These are phyloP conservation scores for Aaosphaeria arxii DNA, from an alignment of 2,329 filamentous ascomycete genomes.

Conservation along the genomic window DNA sequence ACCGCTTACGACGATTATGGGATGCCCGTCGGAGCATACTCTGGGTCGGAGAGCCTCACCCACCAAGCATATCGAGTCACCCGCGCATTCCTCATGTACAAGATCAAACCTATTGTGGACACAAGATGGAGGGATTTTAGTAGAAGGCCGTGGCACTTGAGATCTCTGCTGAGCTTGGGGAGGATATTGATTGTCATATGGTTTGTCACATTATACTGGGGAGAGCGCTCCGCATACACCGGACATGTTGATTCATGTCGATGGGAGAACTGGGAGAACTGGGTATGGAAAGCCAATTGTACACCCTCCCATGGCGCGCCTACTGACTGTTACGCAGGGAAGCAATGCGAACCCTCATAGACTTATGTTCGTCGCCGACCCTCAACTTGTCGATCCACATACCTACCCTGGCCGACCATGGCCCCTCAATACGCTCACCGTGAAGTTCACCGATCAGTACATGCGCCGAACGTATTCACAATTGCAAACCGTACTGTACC, in stretches of 20 bases:
- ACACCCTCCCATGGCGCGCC: neutral
- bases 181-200: slow-evolving; percentile 66
- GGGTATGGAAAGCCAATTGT: slow-evolving; percentile 57
- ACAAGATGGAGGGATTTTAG: slow-evolving; percentile 9
- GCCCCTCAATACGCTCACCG: slow-evolving; percentile 65
- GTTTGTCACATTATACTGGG: slow-evolving; percentile 76
- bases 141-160: slow-evolving; percentile 19
- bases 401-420: slow-evolving; percentile 85
- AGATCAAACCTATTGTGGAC: slow-evolving; percentile 20
- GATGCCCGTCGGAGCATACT: slow-evolving; percentile 35
- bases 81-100: slow-evolving; percentile 29
- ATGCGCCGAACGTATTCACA: slow-evolving; percentile 77
- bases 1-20: slow-evolving; percentile 40
- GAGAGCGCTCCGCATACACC: slow-evolving; percentile 76
- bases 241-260: slow-evolving; percentile 68
- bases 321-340: slow-evolving; percentile 54
- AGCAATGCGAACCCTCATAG: slow-evolving; percentile 75
- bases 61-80: slow-evolving; percentile 26
- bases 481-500: slow-evolving; percentile 72
- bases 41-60: slow-evolving; percentile 32
- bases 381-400: slow-evolving; percentile 88
- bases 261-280: slow-evolving; percentile 89
- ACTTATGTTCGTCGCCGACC: slow-evolving; percentile 81
- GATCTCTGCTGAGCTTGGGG: slow-evolving; percentile 22
- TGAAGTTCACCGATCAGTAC: slow-evolving; percentile 83